Conservation (phyloP, 129 eudicot genomes). For the Chrysanthemum lavandulifolium region DNA sequence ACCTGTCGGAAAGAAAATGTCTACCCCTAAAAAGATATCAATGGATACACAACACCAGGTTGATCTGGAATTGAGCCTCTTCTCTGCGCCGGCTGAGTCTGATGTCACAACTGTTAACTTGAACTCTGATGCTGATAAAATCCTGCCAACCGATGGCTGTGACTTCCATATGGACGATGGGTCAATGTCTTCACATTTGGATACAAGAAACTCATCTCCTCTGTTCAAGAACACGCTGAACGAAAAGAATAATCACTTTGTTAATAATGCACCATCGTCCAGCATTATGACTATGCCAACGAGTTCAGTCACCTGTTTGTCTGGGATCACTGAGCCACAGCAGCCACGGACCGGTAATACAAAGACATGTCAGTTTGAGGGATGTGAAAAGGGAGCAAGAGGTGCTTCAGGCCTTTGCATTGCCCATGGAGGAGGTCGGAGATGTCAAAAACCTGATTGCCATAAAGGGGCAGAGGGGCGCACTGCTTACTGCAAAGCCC, state of each 20-base stretch:
- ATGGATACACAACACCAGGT: conserved; percentile 16
- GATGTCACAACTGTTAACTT: conserved; percentile 56
- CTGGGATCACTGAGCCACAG: conserved; percentile 53
- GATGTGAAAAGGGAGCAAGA: conserved; percentile 89
- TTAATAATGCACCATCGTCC: conserved; percentile 39
- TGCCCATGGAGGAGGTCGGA: conserved; percentile 98
- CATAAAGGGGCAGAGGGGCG: conserved; percentile 97
- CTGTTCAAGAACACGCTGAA: conserved; percentile 29
- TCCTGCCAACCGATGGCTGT: conserved; percentile 28
- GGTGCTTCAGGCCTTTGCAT: conserved; percentile 98
- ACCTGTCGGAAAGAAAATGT: conserved; percentile 44
- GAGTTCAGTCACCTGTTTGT: conserved; percentile 80
- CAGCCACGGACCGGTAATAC: conserved; percentile 71
- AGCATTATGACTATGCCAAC: conserved; percentile 51
- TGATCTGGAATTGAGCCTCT: conserved; percentile 77
- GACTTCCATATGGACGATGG: conserved; percentile 39
- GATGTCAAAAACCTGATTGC: conserved; percentile 92
- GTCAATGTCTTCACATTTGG: conserved; percentile 32
- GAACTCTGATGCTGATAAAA: background rate
- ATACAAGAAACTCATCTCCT: conserved; percentile 44
- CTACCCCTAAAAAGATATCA: conserved; percentile 28
- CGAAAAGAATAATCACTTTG: conserved; percentile 22
- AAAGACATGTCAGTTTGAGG: conserved; percentile 74
- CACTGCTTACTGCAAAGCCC: conserved; percentile 96
- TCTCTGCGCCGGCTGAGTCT: conserved; percentile 69